Evolutionary conservation across 345 rosid genomes (phyloP).

Genomic region (Chamaenerion angustifolium): DNA sequence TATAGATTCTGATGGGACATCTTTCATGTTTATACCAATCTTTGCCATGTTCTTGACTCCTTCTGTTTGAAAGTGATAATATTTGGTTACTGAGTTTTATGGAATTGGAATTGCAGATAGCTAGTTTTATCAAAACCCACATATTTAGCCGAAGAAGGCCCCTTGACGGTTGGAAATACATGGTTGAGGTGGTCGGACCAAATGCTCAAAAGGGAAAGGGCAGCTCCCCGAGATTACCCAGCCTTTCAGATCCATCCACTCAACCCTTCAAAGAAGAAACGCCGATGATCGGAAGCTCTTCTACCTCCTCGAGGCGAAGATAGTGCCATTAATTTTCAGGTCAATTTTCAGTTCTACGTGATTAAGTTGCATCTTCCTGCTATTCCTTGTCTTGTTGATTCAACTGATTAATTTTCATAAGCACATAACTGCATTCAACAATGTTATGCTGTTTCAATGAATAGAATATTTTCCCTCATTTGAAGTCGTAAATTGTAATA

Average conservation of each 20-base stretch:
- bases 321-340: slow-evolving; percentile 10
- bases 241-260: slow-evolving; percentile 61
- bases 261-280: slow-evolving; percentile 77
- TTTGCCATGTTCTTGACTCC: background rate
- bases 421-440: no score
- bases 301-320: slow-evolving; percentile 24
- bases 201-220: slow-evolving; percentile 95
- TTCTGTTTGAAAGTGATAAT: background rate
- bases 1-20: background rate
- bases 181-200: slow-evolving; percentile 96
- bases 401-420: no score
- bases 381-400: no score
- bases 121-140: slow-evolving; percentile 87
- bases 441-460: no score
- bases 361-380: no score
- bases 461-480: no score
- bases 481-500: no score
- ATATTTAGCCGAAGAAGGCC: slow-evolving; percentile 96
- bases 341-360: no score
- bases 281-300: slow-evolving; percentile 12
- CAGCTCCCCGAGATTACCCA: slow-evolving; percentile 72
- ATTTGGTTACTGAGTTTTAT: background rate
- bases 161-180: slow-evolving; percentile 86
- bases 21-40: background rate
- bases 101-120: slow-evolving; percentile 44